Conservation (phyloP, 2,329 filamentous ascomycete genomes). For the Sphaerulina vaccinii region DNA sequence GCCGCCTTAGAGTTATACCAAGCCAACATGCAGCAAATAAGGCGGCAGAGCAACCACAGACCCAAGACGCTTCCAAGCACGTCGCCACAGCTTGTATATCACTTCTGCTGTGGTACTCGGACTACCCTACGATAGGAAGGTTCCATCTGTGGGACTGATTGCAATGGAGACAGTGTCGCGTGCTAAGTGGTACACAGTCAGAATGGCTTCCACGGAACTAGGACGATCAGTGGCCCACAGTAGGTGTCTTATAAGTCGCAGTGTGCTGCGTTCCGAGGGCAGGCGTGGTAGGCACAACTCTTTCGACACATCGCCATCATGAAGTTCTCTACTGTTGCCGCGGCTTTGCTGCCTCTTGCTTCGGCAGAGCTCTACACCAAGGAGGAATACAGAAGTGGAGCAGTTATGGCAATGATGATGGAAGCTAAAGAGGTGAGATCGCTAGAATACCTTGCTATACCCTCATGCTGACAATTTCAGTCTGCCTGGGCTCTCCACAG, state of each 20-base stretch:
- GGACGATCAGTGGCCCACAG: neutral
- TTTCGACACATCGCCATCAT: conserved; percentile 11
- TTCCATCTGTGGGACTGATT: conserved; percentile 12
- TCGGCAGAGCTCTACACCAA: conserved; percentile 20
- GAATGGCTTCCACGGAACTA: conserved; percentile 3
- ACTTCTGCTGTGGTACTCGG: conserved; percentile 4
- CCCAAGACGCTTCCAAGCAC: conserved; percentile 7
- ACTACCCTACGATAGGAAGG: conserved; percentile 20
- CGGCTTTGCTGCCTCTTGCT: conserved; percentile 19
- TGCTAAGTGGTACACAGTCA: conserved; percentile 5
- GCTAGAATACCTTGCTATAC: neutral
- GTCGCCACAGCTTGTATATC: conserved; percentile 1
- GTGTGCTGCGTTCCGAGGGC: neutral
- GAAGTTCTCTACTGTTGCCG: conserved; percentile 21
- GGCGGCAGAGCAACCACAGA: neutral
- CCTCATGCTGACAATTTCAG: conserved; percentile 10
- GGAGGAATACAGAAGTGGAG: conserved; percentile 23
- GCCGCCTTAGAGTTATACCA: conserved; percentile 5
- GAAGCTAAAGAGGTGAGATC: conserved; percentile 22
- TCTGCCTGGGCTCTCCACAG: conserved; percentile 27
- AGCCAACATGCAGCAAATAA: conserved; percentile 7
- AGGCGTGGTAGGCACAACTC: neutral
- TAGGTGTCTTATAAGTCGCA: conserved; percentile 7
- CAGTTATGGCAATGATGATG: conserved; percentile 27
- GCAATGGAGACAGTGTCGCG: conserved; percentile 7